Evolutionary conservation across 2,329 filamentous ascomycete species (phyloP).

Genomic region (Verticillium zaregamsianum): DNA sequence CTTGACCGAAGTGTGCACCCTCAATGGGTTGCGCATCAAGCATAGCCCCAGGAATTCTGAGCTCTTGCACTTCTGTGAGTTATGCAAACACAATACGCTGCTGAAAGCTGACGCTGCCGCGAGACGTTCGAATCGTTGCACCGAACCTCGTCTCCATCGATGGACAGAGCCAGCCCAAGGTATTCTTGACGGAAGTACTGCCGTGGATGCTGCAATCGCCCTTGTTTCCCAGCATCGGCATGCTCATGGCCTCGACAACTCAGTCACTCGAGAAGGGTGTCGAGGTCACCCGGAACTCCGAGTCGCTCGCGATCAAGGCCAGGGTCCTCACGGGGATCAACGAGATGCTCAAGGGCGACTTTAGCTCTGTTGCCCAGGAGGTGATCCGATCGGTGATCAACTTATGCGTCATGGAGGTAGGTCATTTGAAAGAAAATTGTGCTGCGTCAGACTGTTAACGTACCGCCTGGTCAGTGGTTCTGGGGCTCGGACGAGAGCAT

Average conservation of each 20-base stretch:
- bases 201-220: constrained; percentile 26
- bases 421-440: not conserved
- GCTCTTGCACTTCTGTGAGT: constrained; percentile 22
- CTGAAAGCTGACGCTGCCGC: not conserved
- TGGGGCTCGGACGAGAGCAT: constrained; percentile 23
- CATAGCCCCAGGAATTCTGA: constrained; percentile 16
- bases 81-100: constrained; percentile 15
- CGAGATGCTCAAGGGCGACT: constrained; percentile 14
- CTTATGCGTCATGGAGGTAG: constrained; percentile 24
- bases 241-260: constrained; percentile 25
- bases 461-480: constrained; percentile 9
- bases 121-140: constrained; percentile 20
- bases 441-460: not conserved
- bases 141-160: constrained; percentile 26
- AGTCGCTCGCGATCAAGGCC: constrained; percentile 19
- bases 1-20: constrained; percentile 26
- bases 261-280: constrained; percentile 16
- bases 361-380: constrained; percentile 18
- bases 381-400: constrained; percentile 22
- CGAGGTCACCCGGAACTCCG: constrained; percentile 16
- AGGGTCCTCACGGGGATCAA: constrained; percentile 23
- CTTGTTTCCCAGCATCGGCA: constrained; percentile 20
- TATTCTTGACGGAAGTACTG: constrained; percentile 19
- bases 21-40: constrained; percentile 26
- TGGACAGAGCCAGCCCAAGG: constrained; percentile 16